phyloP scores from a whole-genome alignment of 2,329 filamentous ascomycete species.

The Nothophaeocryptopus gaeumannii region DNA sequence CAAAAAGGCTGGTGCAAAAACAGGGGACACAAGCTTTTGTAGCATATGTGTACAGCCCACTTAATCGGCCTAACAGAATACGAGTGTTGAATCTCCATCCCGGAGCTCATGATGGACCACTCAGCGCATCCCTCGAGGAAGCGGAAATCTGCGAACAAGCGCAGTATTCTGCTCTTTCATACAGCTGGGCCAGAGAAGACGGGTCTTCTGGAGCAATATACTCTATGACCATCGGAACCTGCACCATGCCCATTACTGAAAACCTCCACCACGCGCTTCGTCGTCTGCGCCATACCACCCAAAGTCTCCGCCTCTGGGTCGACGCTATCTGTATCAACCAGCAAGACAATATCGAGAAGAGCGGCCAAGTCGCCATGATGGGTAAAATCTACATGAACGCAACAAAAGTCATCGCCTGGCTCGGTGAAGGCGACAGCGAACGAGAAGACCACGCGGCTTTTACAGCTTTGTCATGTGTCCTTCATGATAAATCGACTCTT shows the following conservation, averaged over 20 bases:
- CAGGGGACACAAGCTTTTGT: too few species aligned
- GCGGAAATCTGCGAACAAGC: too few species aligned
- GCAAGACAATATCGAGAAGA: constrained; percentile 5
- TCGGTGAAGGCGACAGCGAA: constrained; percentile 2
- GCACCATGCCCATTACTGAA: background rate
- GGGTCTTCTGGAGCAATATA: background rate
- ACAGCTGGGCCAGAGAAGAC: background rate
- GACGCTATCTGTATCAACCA: constrained; percentile 20
- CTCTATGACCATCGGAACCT: background rate
- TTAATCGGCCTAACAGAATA: too few species aligned
- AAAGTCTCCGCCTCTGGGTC: constrained; percentile 8
- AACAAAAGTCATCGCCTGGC: constrained; percentile 10
- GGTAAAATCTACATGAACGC: constrained; percentile 9
- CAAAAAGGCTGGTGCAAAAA: too few species aligned
- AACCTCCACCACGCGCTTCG: background rate
- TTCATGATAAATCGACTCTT: too few species aligned
- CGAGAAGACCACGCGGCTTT: background rate
- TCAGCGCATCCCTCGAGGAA: too few species aligned
- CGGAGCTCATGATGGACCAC: too few species aligned
- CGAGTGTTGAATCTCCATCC: too few species aligned
- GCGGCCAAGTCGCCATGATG: constrained; percentile 14
- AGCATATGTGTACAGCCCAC: too few species aligned
- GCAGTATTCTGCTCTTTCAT: background rate
- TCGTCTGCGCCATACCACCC: background rate
- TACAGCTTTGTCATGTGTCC: background rate